Percentiles rank a stretch among this genome's conserved stretches.
These are phyloP conservation scores for Escovopsis sp. DNA, from an alignment of 2,329 filamentous ascomycete species.

Conservation along the genomic window DNA sequence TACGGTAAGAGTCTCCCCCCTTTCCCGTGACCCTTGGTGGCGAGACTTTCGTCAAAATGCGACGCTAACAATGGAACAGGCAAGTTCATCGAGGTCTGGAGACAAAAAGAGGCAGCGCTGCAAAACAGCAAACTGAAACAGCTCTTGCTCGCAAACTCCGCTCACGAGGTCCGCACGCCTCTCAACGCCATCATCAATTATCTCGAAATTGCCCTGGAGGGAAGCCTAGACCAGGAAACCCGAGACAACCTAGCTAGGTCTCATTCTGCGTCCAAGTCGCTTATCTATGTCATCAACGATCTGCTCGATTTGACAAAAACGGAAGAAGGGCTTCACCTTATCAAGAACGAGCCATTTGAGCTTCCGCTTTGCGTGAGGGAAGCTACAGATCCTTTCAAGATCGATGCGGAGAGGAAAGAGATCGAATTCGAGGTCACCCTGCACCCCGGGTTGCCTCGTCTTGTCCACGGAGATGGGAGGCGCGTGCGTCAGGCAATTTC, in stretches of 20 bases:
- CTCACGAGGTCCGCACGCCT: slow-evolving; percentile 81
- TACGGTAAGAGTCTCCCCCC: slow-evolving; percentile 68
- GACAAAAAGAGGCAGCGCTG: slow-evolving; percentile 72
- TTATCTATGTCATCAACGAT: slow-evolving; percentile 92
- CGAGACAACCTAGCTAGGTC: slow-evolving; percentile 72
- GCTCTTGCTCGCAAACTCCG: slow-evolving; percentile 70
- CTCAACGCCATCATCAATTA: slow-evolving; percentile 93
- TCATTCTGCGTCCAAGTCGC: slow-evolving; percentile 78
- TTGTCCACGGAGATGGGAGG: slow-evolving; percentile 64
- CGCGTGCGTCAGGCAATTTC: slow-evolving; percentile 69
- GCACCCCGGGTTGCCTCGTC: slow-evolving; percentile 51
- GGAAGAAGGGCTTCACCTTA: slow-evolving; percentile 62
- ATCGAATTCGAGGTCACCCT: slow-evolving; percentile 54
- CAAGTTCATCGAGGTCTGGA: slow-evolving; percentile 83
- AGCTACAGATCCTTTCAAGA: slow-evolving; percentile 57
- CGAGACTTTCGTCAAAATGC: too few species aligned
- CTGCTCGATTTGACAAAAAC: slow-evolving; percentile 77
- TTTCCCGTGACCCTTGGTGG: too few species aligned
- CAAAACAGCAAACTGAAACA: slow-evolving; percentile 70
- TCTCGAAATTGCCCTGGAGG: slow-evolving; percentile 78
- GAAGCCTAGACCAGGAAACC: slow-evolving; percentile 62
- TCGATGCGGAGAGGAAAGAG: slow-evolving; percentile 61
- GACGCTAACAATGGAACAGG: slow-evolving; percentile 25
- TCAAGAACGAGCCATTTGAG: slow-evolving; percentile 71
- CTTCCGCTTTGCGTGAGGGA: slow-evolving; percentile 57